phyloP scores from a whole-genome alignment of 345 rosid species.

The Iberis pinnata region DNA sequence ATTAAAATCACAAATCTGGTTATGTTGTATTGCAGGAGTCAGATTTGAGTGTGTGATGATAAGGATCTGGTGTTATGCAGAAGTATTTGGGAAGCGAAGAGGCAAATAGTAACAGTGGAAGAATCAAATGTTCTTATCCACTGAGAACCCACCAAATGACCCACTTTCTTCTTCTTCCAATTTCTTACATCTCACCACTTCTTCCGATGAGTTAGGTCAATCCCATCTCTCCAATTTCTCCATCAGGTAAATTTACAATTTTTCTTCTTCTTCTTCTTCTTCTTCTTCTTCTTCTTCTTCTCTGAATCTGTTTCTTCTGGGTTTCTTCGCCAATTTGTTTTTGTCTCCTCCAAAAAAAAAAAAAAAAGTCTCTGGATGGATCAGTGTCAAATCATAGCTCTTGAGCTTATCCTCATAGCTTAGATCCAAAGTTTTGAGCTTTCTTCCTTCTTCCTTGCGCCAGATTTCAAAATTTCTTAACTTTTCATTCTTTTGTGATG shows the following conservation, averaged over 20 bases:
- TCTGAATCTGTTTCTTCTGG: conserved; percentile 5
- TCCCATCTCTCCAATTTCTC: conserved; percentile 59
- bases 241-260: conserved; percentile 54
- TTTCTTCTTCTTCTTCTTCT: neutral
- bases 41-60: neutral
- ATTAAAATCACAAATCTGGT: neutral
- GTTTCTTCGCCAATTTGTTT: conserved; percentile 3
- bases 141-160: conserved; percentile 78
- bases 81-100: conserved; percentile 38
- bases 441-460: conserved; percentile 20
- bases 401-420: conserved; percentile 1
- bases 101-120: conserved; percentile 43
- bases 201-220: conserved; percentile 25
- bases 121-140: conserved; percentile 63
- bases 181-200: conserved; percentile 25
- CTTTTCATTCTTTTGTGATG: neutral
- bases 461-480: conserved; percentile 30
- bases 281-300: neutral
- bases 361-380: conserved; percentile 17
- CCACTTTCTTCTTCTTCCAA: conserved; percentile 47
- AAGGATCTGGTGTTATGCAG: conserved; percentile 50
- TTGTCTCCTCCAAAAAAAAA: conserved; percentile 5
- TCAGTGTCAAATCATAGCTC: conserved; percentile 17
- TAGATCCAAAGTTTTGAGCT: conserved; percentile 21
- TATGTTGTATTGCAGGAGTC: neutral